Conservation (phyloP, 1,139 yeast genomes). For the Meyerozyma elateridarum region DNA sequence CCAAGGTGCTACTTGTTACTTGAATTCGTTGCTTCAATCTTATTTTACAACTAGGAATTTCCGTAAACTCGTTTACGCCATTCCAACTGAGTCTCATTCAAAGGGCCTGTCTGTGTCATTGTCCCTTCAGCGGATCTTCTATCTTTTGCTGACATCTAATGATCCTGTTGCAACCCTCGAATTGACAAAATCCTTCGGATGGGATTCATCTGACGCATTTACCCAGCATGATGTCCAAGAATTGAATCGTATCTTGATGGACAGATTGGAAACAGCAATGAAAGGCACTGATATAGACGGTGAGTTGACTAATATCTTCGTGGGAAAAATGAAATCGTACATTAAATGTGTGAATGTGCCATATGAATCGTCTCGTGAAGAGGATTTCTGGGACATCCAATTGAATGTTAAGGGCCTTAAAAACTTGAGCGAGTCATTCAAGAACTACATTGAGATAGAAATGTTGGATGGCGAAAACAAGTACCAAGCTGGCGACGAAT, state of each 20-base stretch:
- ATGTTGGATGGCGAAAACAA: constrained; percentile 91
- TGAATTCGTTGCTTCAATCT: constrained; percentile 86
- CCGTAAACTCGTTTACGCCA: constrained; percentile 80
- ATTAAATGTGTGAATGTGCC: constrained; percentile 93
- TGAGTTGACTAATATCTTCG: constrained; percentile 75
- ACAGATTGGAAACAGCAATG: constrained; percentile 86
- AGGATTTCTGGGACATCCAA: constrained; percentile 98
- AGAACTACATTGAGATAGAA: constrained; percentile 84
- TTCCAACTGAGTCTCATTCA: constrained; percentile 64
- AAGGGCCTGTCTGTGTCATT: constrained; percentile 55
- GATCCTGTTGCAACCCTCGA: constrained; percentile 82
- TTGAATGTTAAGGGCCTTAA: constrained; percentile 83
- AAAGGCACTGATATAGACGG: constrained; percentile 84
- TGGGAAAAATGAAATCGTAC: constrained; percentile 94
- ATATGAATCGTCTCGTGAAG: constrained; percentile 86
- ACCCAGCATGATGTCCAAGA: constrained; percentile 98
- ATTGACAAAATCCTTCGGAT: constrained; percentile 88
- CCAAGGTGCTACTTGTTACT: constrained; percentile 97
- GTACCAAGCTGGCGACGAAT: constrained; percentile 82
- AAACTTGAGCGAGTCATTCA: constrained; percentile 69
- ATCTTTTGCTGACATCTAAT: constrained; percentile 65
- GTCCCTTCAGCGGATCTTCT: constrained; percentile 84
- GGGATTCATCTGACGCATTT: constrained; percentile 95
- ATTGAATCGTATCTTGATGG: constrained; percentile 92
- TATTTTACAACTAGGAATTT: constrained; percentile 81